Evolutionary conservation across 768 basidiomycete genomes (phyloP), one percentile per base, ranked within the genome.

Genomic region (Suillus decipiens): DNA sequence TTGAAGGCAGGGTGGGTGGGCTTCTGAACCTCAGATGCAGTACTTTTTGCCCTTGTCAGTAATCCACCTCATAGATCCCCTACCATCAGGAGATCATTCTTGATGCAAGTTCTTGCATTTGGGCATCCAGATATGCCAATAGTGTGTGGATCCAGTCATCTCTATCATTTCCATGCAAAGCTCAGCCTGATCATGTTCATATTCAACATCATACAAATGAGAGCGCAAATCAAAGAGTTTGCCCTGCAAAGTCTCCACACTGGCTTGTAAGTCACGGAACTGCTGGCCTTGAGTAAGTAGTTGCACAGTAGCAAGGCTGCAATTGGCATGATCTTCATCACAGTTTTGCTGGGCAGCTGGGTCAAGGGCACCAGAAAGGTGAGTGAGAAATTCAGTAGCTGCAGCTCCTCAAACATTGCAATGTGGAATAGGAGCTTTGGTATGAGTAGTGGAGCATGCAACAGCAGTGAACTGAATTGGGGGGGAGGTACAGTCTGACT

Each of bases 231-330:
- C 19, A n/a, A 47, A 47, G 45, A 47, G 45, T 47, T 47, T n/a
- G 10, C 45, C 45, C 1, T 22, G 45, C 11, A 47, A 3, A 5
- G 3, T 60, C 10, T 74, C 66, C 53, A 64, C 63, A 1, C 61
- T 63, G 10, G 64, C 55, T 22, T 72, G 67, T 10, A 67, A 31
- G 45, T 76, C 71, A 24, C 66, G 63, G 37, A 76, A 68, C 60
- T 76, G n/a, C n/a, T n/a, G n/a, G n/a, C n/a, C n/a, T n/a, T n/a
- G n/a, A n/a, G n/a, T n/a, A n/a, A n/a, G n/a, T 17, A 73, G 58
- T 48, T 77, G 75, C 0, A 67, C 68, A 37, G 59, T 71, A 14
- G 72, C 70, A 39, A 76, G 57, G 9, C 71, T 66, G 24, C 42
- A 63, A 28, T 61, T 57, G 11, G 71, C 61, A n/a, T 63, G 66